Evolutionary conservation across 257 asterid genomes (phyloP), one percentile per base, ranked within the genome.

Genomic region (Ligustrum vulgare): DNA sequence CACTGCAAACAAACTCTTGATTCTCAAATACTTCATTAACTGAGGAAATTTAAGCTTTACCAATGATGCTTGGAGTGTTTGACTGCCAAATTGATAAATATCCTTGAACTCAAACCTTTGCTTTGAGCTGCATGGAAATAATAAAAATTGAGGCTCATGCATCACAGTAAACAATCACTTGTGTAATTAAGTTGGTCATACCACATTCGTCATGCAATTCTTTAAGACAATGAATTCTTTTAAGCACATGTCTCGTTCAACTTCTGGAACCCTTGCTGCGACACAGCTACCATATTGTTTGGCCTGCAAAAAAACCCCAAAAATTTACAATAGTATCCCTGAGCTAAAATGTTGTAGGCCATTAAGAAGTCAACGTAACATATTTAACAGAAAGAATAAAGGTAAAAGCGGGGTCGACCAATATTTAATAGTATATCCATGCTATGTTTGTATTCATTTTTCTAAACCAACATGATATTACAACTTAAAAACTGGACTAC

Each of bases 131-230:
- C 70, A 80, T 16, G 35, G 69, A 34, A 3, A 20, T 54, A 54
- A 54, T 54, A n/a, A 28, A 73, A 75, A 9, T 39, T 39, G 45
- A 73, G 45, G 45, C 18, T 31, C 47, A 15, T 69, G 71, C 54
- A 18, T 31, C 65, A 39, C 45, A 68, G 58, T 65, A 78, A 39
- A 69, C 25, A 34, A 32, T 36, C 25, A 37, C 34, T n/a, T 39
- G 51, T 67, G 75, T 39, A 56, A 33, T 58, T 56, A 70, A 74
- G 70, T 70, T 49, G 58, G 43, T 3, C 87, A 73, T 94, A 92
- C 97, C 93, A 84, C 86, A 58, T 79, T 92, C 84, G 87, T 89
- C 96, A 92, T 88, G 91, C 99, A 94, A 81, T 85, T 87, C 72
- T 86, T 83, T 65, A 94, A 87, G 77, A 77, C 73, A 73, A 87